Evolutionary conservation across 306 rosid genomes (phyloP).

Genomic region (Cucumis sativus): Cucumber_9930_V3 NC_026655.2:15800001-15800500

Average conservation of each 20-base stretch:
- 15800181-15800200: conserved; percentile 26
- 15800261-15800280: conserved; percentile 21
- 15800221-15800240: conserved; percentile 11
- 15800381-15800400: conserved; percentile 23
- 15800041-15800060: not conserved
- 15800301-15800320: conserved; percentile 13
- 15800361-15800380: conserved; percentile 18
- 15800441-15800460: conserved; percentile 29
- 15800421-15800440: conserved; percentile 10
- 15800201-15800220: conserved; percentile 27
- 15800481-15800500: conserved; percentile 21
- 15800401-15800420: conserved; percentile 9
- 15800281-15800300: conserved; percentile 22
- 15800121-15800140: conserved; percentile 21
- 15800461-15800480: conserved; percentile 30
- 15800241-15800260: not conserved
- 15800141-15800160: conserved; percentile 19
- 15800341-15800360: conserved; percentile 14
- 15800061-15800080: conserved; percentile 16
- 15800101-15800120: conserved; percentile 2
- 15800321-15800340: conserved; percentile 15
- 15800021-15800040: not conserved
- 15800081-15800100: not conserved
- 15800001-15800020: not conserved
- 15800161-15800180: conserved; percentile 20